Base-by-base conservation (phyloP, 495 filamentous ascomycete genomes). In the Penicillium subrubescens region DNA sequence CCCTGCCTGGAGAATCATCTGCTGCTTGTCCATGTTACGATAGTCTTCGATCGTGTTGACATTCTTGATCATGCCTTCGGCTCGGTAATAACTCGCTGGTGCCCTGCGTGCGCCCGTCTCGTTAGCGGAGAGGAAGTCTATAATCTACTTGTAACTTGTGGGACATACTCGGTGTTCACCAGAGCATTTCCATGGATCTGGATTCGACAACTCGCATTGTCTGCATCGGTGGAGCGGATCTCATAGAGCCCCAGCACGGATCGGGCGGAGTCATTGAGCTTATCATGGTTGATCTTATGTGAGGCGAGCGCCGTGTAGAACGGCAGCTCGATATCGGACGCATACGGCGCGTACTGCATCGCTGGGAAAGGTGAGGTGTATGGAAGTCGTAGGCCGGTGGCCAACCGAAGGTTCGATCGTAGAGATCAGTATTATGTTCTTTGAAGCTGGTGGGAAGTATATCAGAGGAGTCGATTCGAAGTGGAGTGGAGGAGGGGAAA, bases 11-110 rank as follows among this genome's bases (percentile, higher is more conserved):
- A 88, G 84, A 35, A 99, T 81, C 71, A 96, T 83, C 19, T 82
- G 85, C 4, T 79, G 67, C 74, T 92, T 93, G 70, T 97, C 89
- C 21, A 86, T 75, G 67, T 86, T 90, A 63, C 86, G 88, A 77
- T 97, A 99, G 67, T 96, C 93, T 68, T 98, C 95, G 61, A 96
- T 88, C 17, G 95, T 98, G 71, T 99, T 99, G 65, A 94, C 87
- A 79, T 99, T 99, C 75, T 90, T 94, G 66, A 98, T 95, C 70
- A 90, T 91, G 31, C 95, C 95, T 71, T 99, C 94, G 12, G 92
- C 95, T 29, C 94, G 89, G 69, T 88, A 90, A 68, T 87, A 84
- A 65, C 87, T 88, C 33, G 84, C 77, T 15, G 92, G 89, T 33
- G 89, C 87, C 54, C 94, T 98, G 60, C 31, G 31, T 7, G 10